Conservation (phyloP, 2,329 filamentous ascomycete species). For the Fragosphaeria purpurea region DNA sequence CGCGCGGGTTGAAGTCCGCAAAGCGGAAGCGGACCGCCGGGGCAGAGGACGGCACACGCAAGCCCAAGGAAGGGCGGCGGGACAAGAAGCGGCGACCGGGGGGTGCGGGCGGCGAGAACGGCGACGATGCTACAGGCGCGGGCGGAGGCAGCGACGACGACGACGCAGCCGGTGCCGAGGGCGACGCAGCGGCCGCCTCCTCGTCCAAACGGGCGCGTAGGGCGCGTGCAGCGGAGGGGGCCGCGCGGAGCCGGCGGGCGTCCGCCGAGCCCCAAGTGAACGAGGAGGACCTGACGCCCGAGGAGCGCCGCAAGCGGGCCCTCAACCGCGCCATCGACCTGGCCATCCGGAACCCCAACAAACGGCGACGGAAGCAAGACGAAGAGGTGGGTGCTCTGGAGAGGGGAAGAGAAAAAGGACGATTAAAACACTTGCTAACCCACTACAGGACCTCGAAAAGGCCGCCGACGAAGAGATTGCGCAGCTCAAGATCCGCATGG, state of each 20-base stretch:
- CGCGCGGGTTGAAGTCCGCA: constrained; percentile 52
- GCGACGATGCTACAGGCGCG: constrained; percentile 28
- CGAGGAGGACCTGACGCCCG: constrained; percentile 71
- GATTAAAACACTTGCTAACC: no score
- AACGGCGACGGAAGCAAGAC: constrained; percentile 69
- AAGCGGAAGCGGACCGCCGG: constrained; percentile 57
- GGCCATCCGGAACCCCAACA: constrained; percentile 70
- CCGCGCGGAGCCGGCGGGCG: constrained; percentile 38
- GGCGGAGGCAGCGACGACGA: constrained; percentile 31
- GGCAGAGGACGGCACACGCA: constrained; percentile 46
- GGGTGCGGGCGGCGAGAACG: constrained; percentile 32
- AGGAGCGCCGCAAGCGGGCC: constrained; percentile 73
- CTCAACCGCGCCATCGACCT: constrained; percentile 83
- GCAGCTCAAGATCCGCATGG: constrained; percentile 80
- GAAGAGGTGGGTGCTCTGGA: constrained; percentile 70
- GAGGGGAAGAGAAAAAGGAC: no score
- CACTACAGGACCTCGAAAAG: constrained; percentile 84
- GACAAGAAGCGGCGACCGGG: constrained; percentile 51
- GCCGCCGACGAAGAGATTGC: constrained; percentile 86
- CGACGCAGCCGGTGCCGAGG: constrained; percentile 19
- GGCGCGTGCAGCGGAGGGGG: constrained; percentile 28
- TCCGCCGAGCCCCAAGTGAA: constrained; percentile 47
- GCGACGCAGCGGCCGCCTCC: constrained; percentile 8
- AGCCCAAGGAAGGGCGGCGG: constrained; percentile 63
- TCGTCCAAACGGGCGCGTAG: constrained; percentile 15